Percentiles rank a stretch among this genome's conserved stretches.
These are phyloP conservation scores for Neurospora sublineolata DNA, from an alignment of 495 filamentous ascomycete species.

Conservation along the genomic window DNA sequence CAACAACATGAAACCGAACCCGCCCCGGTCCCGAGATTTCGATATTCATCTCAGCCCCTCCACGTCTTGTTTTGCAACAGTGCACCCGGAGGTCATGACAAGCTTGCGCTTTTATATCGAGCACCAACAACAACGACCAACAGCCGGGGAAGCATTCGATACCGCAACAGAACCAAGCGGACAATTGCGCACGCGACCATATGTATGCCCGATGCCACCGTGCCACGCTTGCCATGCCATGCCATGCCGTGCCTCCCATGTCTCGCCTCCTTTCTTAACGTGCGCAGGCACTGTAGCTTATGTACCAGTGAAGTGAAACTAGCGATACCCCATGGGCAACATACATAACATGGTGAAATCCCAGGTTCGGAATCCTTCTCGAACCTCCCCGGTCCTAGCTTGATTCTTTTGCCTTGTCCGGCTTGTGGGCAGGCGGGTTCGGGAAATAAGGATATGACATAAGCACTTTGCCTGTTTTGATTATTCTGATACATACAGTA, in stretches of 20 bases:
- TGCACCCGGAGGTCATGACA: too few relatives aligned
- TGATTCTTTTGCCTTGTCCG: too few relatives aligned
- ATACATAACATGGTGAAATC: not conserved
- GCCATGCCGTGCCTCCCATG: not conserved
- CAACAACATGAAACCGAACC: not conserved
- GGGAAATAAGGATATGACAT: too few relatives aligned
- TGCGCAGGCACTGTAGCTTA: not conserved
- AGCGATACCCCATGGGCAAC: not conserved
- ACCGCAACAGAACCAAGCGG: not conserved
- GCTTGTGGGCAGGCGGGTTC: too few relatives aligned
- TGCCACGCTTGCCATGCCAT: not conserved
- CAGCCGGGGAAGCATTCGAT: not conserved
- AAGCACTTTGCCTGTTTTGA: too few relatives aligned
- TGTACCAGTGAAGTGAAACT: not conserved
- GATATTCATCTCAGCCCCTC: not conserved
- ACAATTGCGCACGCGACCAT: not conserved
- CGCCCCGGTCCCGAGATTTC: not conserved
- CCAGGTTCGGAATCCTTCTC: not conserved
- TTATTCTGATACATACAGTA: too few relatives aligned
- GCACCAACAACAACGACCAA: not conserved
- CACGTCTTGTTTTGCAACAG: too few relatives aligned
- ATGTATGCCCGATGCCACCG: too few relatives aligned
- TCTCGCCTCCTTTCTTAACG: not conserved
- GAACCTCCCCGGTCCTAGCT: not conserved
- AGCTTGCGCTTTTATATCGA: not conserved